Percentiles rank a stretch among this genome's conserved stretches.
These are phyloP conservation scores for Drechslerella dactyloides DNA, from an alignment of 2,329 filamentous ascomycete genomes.

Conservation along the genomic window DNA sequence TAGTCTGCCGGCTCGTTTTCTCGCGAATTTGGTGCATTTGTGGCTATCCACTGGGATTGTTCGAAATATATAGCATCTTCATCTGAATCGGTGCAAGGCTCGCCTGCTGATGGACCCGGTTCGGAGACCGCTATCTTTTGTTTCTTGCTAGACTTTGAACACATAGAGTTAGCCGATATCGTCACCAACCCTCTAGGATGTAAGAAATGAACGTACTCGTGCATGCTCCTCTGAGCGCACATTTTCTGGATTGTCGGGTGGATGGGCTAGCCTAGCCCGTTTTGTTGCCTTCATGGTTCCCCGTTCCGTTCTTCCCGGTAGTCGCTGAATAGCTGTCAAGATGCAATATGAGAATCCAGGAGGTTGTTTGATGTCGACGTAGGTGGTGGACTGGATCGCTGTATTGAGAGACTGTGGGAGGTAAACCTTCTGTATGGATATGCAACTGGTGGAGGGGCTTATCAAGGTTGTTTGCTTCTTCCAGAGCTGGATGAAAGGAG, in stretches of 20 bases:
- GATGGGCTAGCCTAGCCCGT: slow-evolving; percentile 3
- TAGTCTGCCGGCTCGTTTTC: slow-evolving; percentile 44
- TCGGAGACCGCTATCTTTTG: slow-evolving; percentile 10
- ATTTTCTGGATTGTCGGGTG: slow-evolving; percentile 13
- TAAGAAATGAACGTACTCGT: slow-evolving; percentile 10
- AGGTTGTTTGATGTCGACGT: too few species aligned
- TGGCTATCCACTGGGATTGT: slow-evolving; percentile 27
- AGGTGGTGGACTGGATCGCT: too few species aligned
- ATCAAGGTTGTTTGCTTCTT: too few species aligned
- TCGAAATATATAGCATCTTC: slow-evolving; percentile 43
- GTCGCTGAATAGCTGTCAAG: not conserved
- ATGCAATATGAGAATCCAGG: too few species aligned
- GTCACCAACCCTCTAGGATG: not conserved
- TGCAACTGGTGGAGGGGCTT: too few species aligned
- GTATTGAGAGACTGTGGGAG: too few species aligned
- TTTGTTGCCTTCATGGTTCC: slow-evolving; percentile 24
- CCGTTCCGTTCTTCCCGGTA: not conserved
- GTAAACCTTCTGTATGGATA: too few species aligned
- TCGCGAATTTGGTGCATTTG: not conserved
- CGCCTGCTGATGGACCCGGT: not conserved
- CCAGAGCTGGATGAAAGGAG: not conserved
- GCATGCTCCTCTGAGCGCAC: not conserved
- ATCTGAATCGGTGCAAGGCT: slow-evolving; percentile 14
- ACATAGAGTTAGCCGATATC: not conserved
- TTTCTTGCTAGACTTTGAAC: slow-evolving; percentile 19